Evolutionary conservation across 1,139 yeast species (phyloP), one percentile per base, ranked within the genome.

Genomic region (Chernovozyma aurita): DNA sequence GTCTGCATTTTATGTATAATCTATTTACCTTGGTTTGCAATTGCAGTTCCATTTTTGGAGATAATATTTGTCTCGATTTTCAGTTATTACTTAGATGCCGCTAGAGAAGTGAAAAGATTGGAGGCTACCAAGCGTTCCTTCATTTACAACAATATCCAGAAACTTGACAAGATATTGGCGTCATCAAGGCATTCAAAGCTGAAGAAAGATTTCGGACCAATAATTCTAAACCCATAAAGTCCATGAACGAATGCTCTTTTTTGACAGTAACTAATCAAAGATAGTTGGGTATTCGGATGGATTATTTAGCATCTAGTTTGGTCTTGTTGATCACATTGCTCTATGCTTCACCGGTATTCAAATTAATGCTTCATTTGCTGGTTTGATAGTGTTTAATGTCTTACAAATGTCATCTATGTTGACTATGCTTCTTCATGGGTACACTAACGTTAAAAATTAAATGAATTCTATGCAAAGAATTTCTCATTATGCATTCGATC

Each of bases 21-120:
- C 48, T 84, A 82, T 52, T 62, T 84, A 39, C 94, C 88, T 8
- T 83, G 82, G 81, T 70, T 78, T 57, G 87, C 85, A 3, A 71
- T 80, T 50, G 84, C 90, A 0, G 73, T 85, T 18, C 80, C 84
- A 9, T 65, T 79, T 32, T 55, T 85, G 36, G 48, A 65, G 0
- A 39, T 74, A 6, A 39, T 74, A 17, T 71, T 76, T 39, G 57
- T 77, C 8, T 53, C 71, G 13, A 61, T 81, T 37, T 72, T 85
- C 1, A 66, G 72, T 39, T 83, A 70, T 51, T 85, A 83, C 51
- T 63, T 61, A 36, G 67, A 66, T 4, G 60, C 67, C 2, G 55
- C 66, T 7, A 49, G 70, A 32, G 70, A 64, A 45, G 51, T 63
- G 27, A 64, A 59, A 42, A 50, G 81, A 78, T 37, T 63, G 21